These are phyloP conservation scores for Vitis labrusca DNA, from an alignment of 164 flowering plant genomes.

Conservation along the genomic window DNA sequence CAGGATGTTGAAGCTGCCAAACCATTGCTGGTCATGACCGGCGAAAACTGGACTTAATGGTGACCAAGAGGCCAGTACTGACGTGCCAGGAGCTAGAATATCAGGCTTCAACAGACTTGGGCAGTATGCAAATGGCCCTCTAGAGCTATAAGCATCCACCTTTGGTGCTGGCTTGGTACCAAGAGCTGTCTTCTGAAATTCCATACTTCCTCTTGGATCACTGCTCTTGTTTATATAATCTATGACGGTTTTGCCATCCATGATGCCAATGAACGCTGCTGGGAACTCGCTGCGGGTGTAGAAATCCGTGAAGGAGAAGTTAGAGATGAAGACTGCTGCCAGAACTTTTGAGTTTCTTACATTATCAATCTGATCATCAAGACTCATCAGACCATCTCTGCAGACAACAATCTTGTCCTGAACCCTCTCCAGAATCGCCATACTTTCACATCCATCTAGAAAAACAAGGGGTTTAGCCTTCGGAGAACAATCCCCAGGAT, in stretches of 20 bases:
- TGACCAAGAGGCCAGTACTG: slow-evolving; percentile 35
- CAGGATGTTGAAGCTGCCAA: slow-evolving; percentile 21
- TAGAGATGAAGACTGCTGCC: slow-evolving; percentile 19
- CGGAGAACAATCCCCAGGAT: slow-evolving; percentile 10
- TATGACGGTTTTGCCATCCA: slow-evolving; percentile 7
- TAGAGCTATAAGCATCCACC: slow-evolving; percentile 32
- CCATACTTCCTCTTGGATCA: slow-evolving; percentile 10
- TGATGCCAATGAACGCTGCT: slow-evolving; percentile 10
- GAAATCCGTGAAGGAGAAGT: neutral
- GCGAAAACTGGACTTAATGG: neutral
- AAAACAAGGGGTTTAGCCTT: slow-evolving; percentile 9
- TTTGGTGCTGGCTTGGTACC: slow-evolving; percentile 29
- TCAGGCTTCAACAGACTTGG: slow-evolving; percentile 36
- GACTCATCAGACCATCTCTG: slow-evolving; percentile 4
- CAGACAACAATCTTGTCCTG: slow-evolving; percentile 14
- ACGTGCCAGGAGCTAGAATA: slow-evolving; percentile 35
- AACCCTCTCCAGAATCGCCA: neutral
- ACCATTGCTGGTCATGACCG: neutral
- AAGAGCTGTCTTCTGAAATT: slow-evolving; percentile 18
- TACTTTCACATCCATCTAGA: slow-evolving; percentile 2
- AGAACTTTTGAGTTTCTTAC: slow-evolving; percentile 8
- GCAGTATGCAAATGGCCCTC: slow-evolving; percentile 36
- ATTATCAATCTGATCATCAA: slow-evolving; percentile 4
- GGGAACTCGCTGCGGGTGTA: slow-evolving; percentile 10
- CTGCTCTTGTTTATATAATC: slow-evolving; percentile 13